Evolutionary conservation across 495 filamentous ascomycete genomes (phyloP).

Genomic region (Schizothecium vesticola): DNA sequence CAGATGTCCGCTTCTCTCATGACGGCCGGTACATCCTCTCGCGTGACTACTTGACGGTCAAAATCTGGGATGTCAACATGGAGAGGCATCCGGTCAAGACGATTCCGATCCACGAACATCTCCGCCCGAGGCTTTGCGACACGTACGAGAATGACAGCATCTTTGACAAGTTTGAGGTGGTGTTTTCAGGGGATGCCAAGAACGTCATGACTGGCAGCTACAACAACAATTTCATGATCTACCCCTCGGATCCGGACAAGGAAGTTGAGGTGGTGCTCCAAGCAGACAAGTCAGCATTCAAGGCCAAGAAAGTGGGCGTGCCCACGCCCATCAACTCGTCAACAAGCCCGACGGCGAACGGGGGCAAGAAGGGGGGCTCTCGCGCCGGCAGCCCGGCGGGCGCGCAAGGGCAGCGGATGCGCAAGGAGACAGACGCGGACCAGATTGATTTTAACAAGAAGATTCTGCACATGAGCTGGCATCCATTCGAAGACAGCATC

Average conservation of each 20-base stretch:
- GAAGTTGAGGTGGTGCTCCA: constrained; percentile 97
- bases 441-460: constrained; percentile 99
- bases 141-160: constrained; percentile 99
- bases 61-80: constrained; percentile 99
- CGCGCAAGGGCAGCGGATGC: constrained; percentile 86
- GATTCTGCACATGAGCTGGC: constrained; percentile 99
- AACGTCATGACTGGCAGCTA: constrained; percentile 99
- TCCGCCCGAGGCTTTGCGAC: constrained; percentile 89
- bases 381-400: constrained; percentile 86
- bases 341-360: constrained; percentile 62
- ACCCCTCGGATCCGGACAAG: constrained; percentile 89
- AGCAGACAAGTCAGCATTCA: constrained; percentile 98
- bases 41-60: constrained; percentile 95
- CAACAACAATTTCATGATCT: constrained; percentile 99
- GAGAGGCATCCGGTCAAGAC: constrained; percentile 95
- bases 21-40: constrained; percentile 97
- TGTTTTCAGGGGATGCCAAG: constrained; percentile 95
- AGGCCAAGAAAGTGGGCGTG: constrained; percentile 98
- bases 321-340: constrained; percentile 91
- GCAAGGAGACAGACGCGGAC: constrained; percentile 98
- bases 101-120: constrained; percentile 96
- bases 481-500: constrained; percentile 99
- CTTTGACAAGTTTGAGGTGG: constrained; percentile 99
- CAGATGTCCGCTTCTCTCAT: constrained; percentile 93
- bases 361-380: constrained; percentile 76